Percentiles rank a stretch among this genome's conserved stretches.
Conservation (phyloP, 2,329 filamentous ascomycete genomes). For the Fusarium agapanthi region DNA sequence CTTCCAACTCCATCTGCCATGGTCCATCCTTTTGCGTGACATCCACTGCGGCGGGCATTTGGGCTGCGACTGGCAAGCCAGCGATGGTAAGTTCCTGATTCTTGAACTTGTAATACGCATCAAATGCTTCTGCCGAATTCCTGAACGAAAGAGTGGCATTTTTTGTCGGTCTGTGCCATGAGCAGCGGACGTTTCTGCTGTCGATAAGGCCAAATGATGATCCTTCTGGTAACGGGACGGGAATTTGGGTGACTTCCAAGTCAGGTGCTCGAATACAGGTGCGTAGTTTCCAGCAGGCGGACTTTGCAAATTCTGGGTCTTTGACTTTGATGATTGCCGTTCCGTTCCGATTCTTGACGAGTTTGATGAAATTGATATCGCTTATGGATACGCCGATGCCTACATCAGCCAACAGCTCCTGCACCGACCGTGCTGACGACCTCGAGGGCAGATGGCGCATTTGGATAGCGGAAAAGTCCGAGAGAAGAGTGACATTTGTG, state of each 20-base stretch:
- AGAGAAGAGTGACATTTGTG: slow-evolving; percentile 42
- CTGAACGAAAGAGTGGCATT: slow-evolving; percentile 45
- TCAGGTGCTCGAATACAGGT: neutral
- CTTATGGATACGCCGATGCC: neutral
- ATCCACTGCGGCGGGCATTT: neutral
- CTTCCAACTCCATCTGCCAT: slow-evolving; percentile 9
- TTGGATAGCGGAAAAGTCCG: slow-evolving; percentile 50
- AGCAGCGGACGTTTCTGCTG: slow-evolving; percentile 47
- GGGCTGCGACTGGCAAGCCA: slow-evolving; percentile 15
- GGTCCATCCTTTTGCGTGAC: neutral
- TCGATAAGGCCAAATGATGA: slow-evolving; percentile 46
- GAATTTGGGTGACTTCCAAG: neutral
- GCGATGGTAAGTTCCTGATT: slow-evolving; percentile 37
- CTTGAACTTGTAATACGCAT: slow-evolving; percentile 32
- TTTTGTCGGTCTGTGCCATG: slow-evolving; percentile 47
- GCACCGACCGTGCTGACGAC: slow-evolving; percentile 31
- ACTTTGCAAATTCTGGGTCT: slow-evolving; percentile 12
- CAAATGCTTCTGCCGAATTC: slow-evolving; percentile 20
- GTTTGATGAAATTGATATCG: neutral
- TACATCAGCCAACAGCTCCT: slow-evolving; percentile 22
- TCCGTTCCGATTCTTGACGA: neutral
- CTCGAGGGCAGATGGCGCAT: slow-evolving; percentile 42
- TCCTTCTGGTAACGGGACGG: slow-evolving; percentile 33
- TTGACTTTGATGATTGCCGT: slow-evolving; percentile 9
- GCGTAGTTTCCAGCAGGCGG: neutral